A percentile compares a stretch with the other conserved stretches of the same genome.
phyloP scores from a whole-genome alignment of 345 rosid genomes.

The Diplotaxis tenuifolia region DNA sequence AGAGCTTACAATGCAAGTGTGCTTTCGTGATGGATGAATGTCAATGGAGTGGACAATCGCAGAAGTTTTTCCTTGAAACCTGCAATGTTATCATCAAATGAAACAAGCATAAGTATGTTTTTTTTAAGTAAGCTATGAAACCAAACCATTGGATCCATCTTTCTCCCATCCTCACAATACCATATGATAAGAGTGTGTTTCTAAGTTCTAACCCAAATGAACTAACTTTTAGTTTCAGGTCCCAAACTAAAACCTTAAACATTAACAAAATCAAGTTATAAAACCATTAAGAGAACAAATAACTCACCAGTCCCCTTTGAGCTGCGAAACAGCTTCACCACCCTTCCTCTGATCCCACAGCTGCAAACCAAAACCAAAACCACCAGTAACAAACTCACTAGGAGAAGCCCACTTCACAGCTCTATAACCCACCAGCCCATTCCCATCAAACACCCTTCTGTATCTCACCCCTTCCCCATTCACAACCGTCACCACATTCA shows the following conservation, averaged over 20 bases:
- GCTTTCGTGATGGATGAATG: constrained; percentile 88
- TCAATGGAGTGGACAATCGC: constrained; percentile 84
- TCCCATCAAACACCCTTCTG: constrained; percentile 62
- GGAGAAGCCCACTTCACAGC: constrained; percentile 88
- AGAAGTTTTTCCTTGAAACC: constrained; percentile 61
- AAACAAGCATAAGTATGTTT: background rate
- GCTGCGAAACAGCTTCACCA: constrained; percentile 70
- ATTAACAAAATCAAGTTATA: background rate
- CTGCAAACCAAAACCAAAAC: constrained; percentile 71
- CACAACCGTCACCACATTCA: constrained; percentile 45
- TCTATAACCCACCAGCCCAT: constrained; percentile 71
- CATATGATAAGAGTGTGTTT: background rate
- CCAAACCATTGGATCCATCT: background rate
- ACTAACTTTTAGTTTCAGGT: background rate
- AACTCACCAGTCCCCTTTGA: constrained; percentile 71
- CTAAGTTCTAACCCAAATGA: background rate
- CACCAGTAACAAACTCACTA: constrained; percentile 82
- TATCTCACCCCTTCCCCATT: constrained; percentile 38
- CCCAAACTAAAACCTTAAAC: background rate
- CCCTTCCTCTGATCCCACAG: constrained; percentile 89
- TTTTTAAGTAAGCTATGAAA: background rate
- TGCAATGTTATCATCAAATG: constrained; percentile 36
- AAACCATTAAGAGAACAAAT: background rate
- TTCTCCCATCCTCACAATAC: background rate
- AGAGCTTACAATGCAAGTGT: constrained; percentile 70